Evolutionary conservation across 148 eudicot genomes (phyloP), one percentile per base, ranked within the genome.

Genomic region (Persicaria maculosa): DNA sequence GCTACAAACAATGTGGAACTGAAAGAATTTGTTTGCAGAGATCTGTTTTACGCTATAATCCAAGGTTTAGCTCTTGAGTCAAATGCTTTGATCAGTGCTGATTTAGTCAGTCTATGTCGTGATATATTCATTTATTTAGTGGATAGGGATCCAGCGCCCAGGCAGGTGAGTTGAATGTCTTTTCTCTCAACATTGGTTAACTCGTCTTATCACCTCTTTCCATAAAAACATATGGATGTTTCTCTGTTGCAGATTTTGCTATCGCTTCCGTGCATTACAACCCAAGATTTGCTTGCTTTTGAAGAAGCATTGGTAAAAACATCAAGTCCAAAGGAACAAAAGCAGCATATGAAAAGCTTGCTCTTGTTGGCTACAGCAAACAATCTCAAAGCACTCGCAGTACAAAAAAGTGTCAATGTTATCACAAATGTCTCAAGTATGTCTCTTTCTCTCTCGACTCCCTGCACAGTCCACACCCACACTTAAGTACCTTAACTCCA

Each of bases 261-360:
- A 40, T 82, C 94, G 9, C 97, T 96, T 74, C 97, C 99, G 15
- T 83, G 89, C 79, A 86, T 92, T 64, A 85, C 71, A 19, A 88
- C 79, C 20, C 91, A 90, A 83, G 97, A 96, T 83, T 75, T 96
- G 80, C 80, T 78, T 77, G 91, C 97, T 79, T 96, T 96, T 78
- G 97, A 92, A 84, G 99, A 96, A 86, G 93, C 97, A 76, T 82
- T 96, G 81, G 67, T 85, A 16, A 96, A 92, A 85, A 96, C 97
- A 17, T 80, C 79, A 57, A 96, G 99, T 82, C 94, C 97, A 2
- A 92, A 92, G 82, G 99, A 96, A 81, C 99, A 96, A 79, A 96
- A 89, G 83, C 94, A 88, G 84, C 99, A 79, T 80, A 92, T 92
- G 93, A 89, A 68, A 82, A 96, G 93, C 86, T 81, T 96, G 77